Percentiles rank a stretch among this genome's conserved stretches.
These are phyloP conservation scores for Musa itinerans DNA, from an alignment of 176 grass and related monocot genomes.

Conservation along the genomic window DNA sequence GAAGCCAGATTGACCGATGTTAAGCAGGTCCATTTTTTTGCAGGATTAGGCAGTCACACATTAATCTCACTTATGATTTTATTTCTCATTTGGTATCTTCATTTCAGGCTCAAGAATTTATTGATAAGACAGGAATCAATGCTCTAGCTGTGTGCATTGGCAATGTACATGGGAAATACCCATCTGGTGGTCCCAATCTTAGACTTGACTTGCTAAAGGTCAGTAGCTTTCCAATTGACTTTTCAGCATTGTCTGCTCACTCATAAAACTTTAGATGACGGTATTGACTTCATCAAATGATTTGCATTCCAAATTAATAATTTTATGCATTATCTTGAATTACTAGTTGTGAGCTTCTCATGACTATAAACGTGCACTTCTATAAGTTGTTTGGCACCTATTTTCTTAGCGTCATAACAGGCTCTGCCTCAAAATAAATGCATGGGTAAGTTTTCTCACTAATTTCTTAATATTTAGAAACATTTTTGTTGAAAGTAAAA, in stretches of 20 bases:
- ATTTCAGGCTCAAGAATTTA: constrained; percentile 74
- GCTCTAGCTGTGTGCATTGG: constrained; percentile 94
- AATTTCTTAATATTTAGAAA: too few species aligned
- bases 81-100: constrained; percentile 9
- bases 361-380: too few species aligned
- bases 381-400: too few species aligned
- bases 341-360: too few species aligned
- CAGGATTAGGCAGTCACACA: not conserved
- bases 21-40: constrained; percentile 42
- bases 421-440: too few species aligned
- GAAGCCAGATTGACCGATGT: constrained; percentile 76
- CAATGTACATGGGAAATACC: constrained; percentile 91
- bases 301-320: too few species aligned
- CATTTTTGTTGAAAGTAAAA: too few species aligned
- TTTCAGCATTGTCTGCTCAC: not conserved
- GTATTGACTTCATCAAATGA: not conserved
- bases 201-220: constrained; percentile 87
- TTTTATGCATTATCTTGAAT: too few species aligned
- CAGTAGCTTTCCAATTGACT: constrained; percentile 22
- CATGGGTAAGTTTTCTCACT: too few species aligned
- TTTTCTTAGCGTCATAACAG: too few species aligned
- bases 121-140: constrained; percentile 68
- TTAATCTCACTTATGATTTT: not conserved
- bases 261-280: not conserved
- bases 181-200: constrained; percentile 56